Conservation (phyloP, 2,329 filamentous ascomycete genomes). For the Sporothrix sp. region DNA sequence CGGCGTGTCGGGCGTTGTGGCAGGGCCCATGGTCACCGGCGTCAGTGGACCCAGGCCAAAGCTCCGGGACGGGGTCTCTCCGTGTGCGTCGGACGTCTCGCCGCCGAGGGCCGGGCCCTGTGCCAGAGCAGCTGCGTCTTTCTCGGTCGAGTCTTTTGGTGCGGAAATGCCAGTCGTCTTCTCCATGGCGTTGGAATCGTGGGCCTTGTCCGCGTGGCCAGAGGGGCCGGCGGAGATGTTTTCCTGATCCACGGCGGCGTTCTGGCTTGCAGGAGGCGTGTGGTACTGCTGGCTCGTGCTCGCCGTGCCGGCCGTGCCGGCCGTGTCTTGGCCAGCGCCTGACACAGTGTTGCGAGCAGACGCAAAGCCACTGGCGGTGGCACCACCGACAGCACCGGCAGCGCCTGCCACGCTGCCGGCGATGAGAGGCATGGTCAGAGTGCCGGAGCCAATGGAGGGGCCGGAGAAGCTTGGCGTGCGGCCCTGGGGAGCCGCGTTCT, state of each 20-base stretch:
- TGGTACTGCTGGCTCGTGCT: neutral
- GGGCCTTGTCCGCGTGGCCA: neutral
- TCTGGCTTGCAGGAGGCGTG: neutral
- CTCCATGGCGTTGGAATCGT: neutral
- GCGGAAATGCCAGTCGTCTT: neutral
- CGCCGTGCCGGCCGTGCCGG: no score
- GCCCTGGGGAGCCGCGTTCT: conserved; percentile 12
- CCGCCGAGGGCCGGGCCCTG: neutral
- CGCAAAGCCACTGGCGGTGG: neutral
- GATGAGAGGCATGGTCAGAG: conserved; percentile 1
- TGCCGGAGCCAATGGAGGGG: conserved; percentile 4
- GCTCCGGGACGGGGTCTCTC: conserved; percentile 11
- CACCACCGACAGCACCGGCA: conserved; percentile 20
- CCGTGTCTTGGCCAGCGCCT: neutral
- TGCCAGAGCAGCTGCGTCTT: neutral
- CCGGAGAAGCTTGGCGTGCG: neutral
- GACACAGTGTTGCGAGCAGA: no score
- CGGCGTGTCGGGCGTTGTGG: neutral
- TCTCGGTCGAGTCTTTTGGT: neutral
- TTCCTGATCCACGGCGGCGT: no score
- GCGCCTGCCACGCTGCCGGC: conserved; percentile 19
- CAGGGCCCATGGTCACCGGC: conserved; percentile 1
- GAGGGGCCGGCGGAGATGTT: no score
- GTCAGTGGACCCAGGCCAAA: conserved; percentile 1
- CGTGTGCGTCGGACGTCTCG: neutral